Conservation (phyloP, 352 stramenopile genomes). For the Globisporangium parvum region DNA sequence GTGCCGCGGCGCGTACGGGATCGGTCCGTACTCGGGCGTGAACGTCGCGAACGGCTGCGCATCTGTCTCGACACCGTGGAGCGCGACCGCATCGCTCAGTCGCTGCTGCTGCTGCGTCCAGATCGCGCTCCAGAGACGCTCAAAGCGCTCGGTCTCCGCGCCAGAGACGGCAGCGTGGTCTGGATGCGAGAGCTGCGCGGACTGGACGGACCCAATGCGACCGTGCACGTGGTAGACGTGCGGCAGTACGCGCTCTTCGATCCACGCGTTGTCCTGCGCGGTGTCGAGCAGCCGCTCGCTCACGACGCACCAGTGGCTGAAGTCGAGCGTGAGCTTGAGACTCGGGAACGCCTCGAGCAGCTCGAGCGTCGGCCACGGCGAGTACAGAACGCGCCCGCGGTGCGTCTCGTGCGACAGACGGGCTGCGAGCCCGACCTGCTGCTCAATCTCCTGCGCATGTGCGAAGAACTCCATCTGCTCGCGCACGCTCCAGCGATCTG, state of each 20-base stretch:
- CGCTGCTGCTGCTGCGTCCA: conserved; percentile 31
- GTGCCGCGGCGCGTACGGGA: conserved; percentile 46
- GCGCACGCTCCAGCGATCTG: conserved; percentile 40
- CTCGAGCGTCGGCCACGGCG: conserved; percentile 56
- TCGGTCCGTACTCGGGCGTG: conserved; percentile 68
- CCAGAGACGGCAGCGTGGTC: conserved; percentile 18
- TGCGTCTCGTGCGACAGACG: conserved; percentile 59
- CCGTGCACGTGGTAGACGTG: conserved; percentile 61
- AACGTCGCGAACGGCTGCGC: conserved; percentile 35
- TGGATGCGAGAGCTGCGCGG: conserved; percentile 43
- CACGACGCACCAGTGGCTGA: conserved; percentile 61
- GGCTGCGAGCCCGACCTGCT: conserved; percentile 19
- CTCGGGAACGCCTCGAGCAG: conserved; percentile 52
- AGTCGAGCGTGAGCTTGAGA: conserved; percentile 64
- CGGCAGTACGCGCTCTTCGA: conserved; percentile 36
- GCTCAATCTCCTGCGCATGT: conserved; percentile 39
- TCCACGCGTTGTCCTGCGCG: conserved; percentile 29
- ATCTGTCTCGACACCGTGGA: too few species aligned
- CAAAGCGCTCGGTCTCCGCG: conserved; percentile 38
- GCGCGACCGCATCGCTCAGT: conserved; percentile 1
- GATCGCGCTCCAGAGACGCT: conserved; percentile 40
- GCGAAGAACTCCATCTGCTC: conserved; percentile 49
- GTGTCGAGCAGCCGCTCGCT: conserved; percentile 53
- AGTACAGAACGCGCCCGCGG: conserved; percentile 61
- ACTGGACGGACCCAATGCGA: conserved; percentile 44